A percentile compares a stretch with the other conserved stretches of the same genome.
phyloP scores from a whole-genome alignment of 2,329 filamentous ascomycete species.

The Phialophora chinensis region DNA sequence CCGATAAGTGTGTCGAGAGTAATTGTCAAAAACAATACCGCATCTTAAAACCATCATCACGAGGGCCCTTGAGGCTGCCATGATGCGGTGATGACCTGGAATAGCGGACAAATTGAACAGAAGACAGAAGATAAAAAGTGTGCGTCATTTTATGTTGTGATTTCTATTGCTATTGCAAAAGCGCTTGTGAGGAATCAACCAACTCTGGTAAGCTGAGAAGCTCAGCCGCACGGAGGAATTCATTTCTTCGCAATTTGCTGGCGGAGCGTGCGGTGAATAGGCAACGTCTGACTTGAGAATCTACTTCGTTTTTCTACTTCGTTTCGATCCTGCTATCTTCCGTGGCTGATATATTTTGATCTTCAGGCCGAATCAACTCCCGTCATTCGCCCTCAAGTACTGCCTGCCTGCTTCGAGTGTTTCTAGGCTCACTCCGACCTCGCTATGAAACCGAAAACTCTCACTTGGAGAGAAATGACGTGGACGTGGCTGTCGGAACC shows the following conservation, averaged over 20 bases:
- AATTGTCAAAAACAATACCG: conserved; percentile 54
- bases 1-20: conserved; percentile 75
- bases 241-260: conserved; percentile 46
- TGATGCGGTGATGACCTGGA: conserved; percentile 72
- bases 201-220: conserved; percentile 59
- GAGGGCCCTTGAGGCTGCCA: conserved; percentile 67
- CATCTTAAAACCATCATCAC: conserved; percentile 82
- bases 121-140: conserved; percentile 33
- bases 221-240: conserved; percentile 53
- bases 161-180: conserved; percentile 3
- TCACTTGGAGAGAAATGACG: background rate
- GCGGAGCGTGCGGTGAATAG: conserved; percentile 58
- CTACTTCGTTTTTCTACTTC: background rate
- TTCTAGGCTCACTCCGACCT: background rate
- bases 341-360: background rate
- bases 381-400: background rate
- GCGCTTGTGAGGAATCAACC: conserved; percentile 29
- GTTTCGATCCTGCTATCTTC: background rate
- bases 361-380: background rate
- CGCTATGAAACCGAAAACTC: background rate
- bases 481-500: background rate
- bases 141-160: conserved; percentile 24
- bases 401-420: background rate
- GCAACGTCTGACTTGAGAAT: conserved; percentile 53
- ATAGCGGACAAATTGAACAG: conserved; percentile 61